Evolutionary conservation across 176 grass and related monocot species (phyloP).

Genomic region (Bonia amplexicaulis): DNA sequence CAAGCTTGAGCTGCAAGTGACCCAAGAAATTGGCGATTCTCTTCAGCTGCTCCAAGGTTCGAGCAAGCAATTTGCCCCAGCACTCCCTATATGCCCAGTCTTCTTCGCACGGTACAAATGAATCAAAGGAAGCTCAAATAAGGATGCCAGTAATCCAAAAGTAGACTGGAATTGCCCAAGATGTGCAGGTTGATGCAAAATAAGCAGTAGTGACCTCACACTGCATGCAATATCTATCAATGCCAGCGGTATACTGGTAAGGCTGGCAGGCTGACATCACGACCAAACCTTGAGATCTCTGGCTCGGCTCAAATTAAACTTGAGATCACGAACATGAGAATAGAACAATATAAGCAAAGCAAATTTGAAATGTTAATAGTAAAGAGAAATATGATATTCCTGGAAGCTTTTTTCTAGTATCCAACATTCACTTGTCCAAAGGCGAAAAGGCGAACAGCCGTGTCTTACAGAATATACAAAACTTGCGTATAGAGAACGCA

Average conservation of each 20-base stretch:
- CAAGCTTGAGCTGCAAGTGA: conserved; percentile 36
- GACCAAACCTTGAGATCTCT: too few species aligned
- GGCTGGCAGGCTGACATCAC: too few species aligned
- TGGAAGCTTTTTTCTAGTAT: background rate
- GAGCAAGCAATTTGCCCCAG: background rate
- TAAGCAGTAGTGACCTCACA: background rate
- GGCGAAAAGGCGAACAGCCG: background rate
- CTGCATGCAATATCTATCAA: too few species aligned
- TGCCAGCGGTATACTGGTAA: too few species aligned
- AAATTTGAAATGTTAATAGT: background rate
- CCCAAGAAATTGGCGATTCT: background rate
- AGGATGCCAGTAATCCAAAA: background rate
- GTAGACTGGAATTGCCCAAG: background rate
- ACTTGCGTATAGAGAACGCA: background rate
- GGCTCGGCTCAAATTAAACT: background rate
- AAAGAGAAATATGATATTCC: background rate
- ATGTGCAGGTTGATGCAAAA: background rate
- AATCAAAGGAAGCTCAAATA: background rate
- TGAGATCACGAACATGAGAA: background rate
- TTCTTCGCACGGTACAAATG: background rate
- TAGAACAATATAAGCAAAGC: background rate
- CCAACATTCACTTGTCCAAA: conserved; percentile 8
- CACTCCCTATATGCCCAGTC: background rate
- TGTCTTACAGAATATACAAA: background rate
- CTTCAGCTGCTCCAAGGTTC: background rate